phyloP scores from a whole-genome alignment of 2,329 filamentous ascomycete genomes.

The Ophiostoma sp. region DNA sequence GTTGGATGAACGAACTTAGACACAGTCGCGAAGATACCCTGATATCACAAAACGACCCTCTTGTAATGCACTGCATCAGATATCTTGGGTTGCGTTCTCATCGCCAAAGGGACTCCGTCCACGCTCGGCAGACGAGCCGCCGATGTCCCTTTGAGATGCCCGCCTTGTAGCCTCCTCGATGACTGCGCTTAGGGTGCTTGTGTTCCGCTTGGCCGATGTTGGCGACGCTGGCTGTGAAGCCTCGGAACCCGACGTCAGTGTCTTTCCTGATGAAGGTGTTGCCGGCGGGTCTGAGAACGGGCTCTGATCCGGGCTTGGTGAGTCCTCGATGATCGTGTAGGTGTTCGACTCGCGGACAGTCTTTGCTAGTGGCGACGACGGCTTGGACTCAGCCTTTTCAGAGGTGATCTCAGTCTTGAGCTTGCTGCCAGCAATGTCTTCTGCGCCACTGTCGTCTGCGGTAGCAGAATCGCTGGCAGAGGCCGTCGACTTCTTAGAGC shows the following conservation, averaged over 20 bases:
- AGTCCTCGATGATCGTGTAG: slow-evolving; percentile 47
- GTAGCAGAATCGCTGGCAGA: slow-evolving; percentile 22
- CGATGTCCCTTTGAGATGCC: slow-evolving; percentile 36
- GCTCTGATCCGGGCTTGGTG: slow-evolving; percentile 47
- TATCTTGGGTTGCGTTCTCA: slow-evolving; percentile 52
- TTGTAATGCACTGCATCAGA: slow-evolving; percentile 23
- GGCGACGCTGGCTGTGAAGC: slow-evolving; percentile 17
- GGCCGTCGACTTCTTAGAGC: slow-evolving; percentile 39
- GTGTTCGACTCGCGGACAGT: slow-evolving; percentile 38
- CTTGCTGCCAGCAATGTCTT: neutral
- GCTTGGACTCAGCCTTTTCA: neutral
- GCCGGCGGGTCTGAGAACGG: slow-evolving; percentile 53
- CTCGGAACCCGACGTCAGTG: neutral
- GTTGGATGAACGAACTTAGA: neutral
- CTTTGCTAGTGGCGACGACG: slow-evolving; percentile 8
- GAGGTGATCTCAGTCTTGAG: neutral
- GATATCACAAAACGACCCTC: neutral
- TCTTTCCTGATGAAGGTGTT: slow-evolving; percentile 26
- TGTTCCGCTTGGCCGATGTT: slow-evolving; percentile 35
- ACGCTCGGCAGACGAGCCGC: slow-evolving; percentile 31
- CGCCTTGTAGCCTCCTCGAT: slow-evolving; percentile 48
- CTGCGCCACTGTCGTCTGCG: neutral
- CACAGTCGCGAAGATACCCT: neutral
- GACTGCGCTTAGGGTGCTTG: slow-evolving; percentile 49
- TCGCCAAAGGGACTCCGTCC: slow-evolving; percentile 52